Evolutionary conservation across 257 asterid genomes (phyloP).

Genomic region (Fraxinus cuspidata): DNA sequence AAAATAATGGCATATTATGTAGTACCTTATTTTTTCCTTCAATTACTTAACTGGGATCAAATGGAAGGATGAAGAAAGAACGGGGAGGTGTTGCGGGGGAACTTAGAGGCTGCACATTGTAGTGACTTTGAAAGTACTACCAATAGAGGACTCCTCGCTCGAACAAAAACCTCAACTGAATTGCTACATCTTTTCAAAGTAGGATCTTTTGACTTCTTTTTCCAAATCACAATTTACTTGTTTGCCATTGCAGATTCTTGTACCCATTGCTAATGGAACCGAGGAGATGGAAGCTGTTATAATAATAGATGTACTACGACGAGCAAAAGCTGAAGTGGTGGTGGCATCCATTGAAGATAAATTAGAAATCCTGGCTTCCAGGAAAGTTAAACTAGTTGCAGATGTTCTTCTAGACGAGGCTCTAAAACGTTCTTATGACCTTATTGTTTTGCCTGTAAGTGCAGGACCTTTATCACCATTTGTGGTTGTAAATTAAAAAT

Average conservation of each 20-base stretch:
- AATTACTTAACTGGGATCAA: conserved; percentile 2
- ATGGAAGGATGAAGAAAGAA: conserved; percentile 1
- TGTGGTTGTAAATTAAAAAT: not conserved
- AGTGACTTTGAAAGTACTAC: not conserved
- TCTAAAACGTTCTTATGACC: conserved; percentile 56
- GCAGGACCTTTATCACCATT: conserved; percentile 4
- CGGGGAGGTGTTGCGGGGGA: not conserved
- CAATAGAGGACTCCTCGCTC: not conserved
- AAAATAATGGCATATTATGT: not conserved
- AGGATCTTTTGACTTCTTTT: not conserved
- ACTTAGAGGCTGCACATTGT: not conserved
- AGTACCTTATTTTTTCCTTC: not conserved
- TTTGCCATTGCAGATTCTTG: conserved; percentile 67
- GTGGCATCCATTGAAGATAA: conserved; percentile 82
- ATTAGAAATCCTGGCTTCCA: conserved; percentile 79
- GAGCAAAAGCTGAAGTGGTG: conserved; percentile 84
- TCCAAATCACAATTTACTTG: not conserved
- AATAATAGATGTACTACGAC: conserved; percentile 82
- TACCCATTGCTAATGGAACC: conserved; percentile 90
- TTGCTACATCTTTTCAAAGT: not conserved
- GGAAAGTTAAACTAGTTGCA: conserved; percentile 88
- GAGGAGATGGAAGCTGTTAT: conserved; percentile 97
- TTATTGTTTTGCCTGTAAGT: conserved; percentile 84
- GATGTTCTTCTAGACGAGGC: conserved; percentile 83
- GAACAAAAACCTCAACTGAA: not conserved